Evolutionary conservation across 2,329 filamentous ascomycete genomes (phyloP), one percentile per base, ranked within the genome.

Genomic region (Pleurostoma richardsiae): DNA sequence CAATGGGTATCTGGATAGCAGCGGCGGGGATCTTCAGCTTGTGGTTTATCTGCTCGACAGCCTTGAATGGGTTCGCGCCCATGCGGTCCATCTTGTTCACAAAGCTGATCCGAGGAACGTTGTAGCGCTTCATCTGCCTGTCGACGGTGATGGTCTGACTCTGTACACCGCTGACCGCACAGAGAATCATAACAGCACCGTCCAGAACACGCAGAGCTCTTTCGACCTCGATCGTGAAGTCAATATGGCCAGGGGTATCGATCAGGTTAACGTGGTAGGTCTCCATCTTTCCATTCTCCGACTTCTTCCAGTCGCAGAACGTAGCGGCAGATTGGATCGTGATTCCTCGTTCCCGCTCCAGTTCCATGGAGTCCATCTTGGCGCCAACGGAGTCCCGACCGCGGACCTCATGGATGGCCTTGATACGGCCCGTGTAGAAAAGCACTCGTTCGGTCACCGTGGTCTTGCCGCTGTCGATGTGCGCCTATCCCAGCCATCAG

Each of bases 41-140:
- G 59, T 85, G 81, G 73, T 96, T 96, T 76, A 99, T 97, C 71
- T 96, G 91, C 39, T 99, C 92, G 48, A 99, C 84, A 6, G 90
- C 91, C 71, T 95, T 96, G 83, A 91, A 99, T 6, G 94, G 94
- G 65, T 99, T 97, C 54, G 94, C 89, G 50, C 94, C 94, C 87
- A 96, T 96, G 55, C 94, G 86, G 64, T 99, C 94, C 92, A 99
- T 97, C 79, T 99, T 99, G 76, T 99, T 99, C 65, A 99, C 83
- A 62, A 99, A 99, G 46, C 88, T 95, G 66, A 99, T 85, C 58
- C 94, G 82, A 51, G 94, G 94, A 52, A 99, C 85, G 63, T 97
- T 92, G 77, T 99, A 99, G 57, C 94, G 85, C 74, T 90, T 89
- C 94, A 99, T 99, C 74, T 99, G 94, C 58, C 94, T 82, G 68